Conservation (phyloP, 73 alveolate species). For the Tetrahymena borealis region DNA sequence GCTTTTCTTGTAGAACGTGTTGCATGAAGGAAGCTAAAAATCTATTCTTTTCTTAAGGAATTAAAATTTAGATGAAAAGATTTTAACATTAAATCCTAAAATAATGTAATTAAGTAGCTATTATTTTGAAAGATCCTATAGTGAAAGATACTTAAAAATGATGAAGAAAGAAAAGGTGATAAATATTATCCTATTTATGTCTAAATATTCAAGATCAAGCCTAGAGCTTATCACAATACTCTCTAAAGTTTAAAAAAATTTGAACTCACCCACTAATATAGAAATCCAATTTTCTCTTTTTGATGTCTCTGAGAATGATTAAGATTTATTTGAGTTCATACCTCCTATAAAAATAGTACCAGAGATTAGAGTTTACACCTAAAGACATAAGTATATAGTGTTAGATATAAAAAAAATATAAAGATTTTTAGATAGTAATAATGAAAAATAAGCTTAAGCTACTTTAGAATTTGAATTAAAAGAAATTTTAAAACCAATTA, state of each 20-base stretch:
- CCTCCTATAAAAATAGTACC: background rate
- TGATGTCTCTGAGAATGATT: background rate
- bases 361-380: background rate
- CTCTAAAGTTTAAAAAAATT: background rate
- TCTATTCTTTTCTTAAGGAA: background rate
- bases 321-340: background rate
- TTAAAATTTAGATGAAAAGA: background rate
- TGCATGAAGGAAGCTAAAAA: background rate
- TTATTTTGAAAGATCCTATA: background rate
- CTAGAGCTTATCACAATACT: background rate
- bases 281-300: background rate
- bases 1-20: background rate
- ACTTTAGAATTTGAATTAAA: background rate
- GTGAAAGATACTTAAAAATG: background rate
- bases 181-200: background rate
- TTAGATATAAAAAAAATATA: background rate
- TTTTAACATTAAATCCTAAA: background rate
- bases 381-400: background rate
- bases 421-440: background rate
- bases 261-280: background rate
- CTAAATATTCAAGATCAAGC: background rate
- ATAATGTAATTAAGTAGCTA: background rate
- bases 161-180: background rate
- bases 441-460: background rate
- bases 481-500: background rate